Conservation (phyloP, 2,329 filamentous ascomycete species). For the Trichoderma hamatum region DNA sequence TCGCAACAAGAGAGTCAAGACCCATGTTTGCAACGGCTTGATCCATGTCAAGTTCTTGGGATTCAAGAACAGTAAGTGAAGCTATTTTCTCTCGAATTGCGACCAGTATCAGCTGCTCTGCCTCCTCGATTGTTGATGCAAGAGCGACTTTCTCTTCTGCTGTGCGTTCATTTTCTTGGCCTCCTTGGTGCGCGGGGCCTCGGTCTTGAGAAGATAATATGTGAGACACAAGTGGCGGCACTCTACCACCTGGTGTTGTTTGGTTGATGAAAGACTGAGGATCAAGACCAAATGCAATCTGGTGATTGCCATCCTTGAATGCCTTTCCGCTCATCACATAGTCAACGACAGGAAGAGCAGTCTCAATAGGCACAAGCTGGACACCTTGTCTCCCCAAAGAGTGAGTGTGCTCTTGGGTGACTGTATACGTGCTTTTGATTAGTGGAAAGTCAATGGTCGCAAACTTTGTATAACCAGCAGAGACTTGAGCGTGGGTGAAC, state of each 20-base stretch:
- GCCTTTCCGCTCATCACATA: constrained; percentile 19
- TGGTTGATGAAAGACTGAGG: background rate
- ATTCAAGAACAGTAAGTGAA: background rate
- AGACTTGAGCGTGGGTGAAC: constrained; percentile 25
- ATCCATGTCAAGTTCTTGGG: constrained; percentile 1
- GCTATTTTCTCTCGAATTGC: constrained; percentile 13
- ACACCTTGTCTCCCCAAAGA: constrained; percentile 5
- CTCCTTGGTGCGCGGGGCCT: background rate
- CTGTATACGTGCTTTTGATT: background rate
- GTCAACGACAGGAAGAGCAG: constrained; percentile 11
- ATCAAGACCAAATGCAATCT: constrained; percentile 18
- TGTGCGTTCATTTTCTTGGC: background rate
- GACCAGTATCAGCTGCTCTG: background rate
- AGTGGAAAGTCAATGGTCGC: constrained; percentile 5
- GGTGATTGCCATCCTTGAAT: constrained; percentile 16
- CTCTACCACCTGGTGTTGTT: background rate
- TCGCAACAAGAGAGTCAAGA: constrained; percentile 39
- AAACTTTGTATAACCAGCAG: background rate
- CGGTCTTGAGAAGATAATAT: background rate
- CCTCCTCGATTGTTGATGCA: background rate
- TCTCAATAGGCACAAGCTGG: background rate
- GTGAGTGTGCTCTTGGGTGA: background rate
- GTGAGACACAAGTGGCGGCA: constrained; percentile 12
- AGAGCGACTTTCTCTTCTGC: background rate
- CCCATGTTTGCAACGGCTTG: constrained; percentile 6